Base-by-base conservation (phyloP, 495 filamentous ascomycete species). In the Aspergillus leporis region DNA sequence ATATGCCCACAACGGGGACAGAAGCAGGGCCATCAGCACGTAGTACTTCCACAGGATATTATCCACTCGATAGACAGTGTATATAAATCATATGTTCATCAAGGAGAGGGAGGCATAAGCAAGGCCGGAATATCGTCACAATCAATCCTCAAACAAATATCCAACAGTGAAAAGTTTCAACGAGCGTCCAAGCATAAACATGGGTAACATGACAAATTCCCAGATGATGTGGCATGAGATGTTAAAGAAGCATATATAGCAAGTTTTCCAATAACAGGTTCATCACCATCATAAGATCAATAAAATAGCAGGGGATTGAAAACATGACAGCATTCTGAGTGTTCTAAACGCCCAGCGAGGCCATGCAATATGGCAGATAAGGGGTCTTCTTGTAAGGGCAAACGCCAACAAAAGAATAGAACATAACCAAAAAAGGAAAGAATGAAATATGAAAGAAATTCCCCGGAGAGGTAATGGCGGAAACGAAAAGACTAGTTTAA, bases 31-130 rank as follows among this genome's bases (percentile, higher is more conserved):
- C 43, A 51, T 53, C 36, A 58, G 53, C 47, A 48, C 14, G 46
- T 49, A 56, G 12, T 56, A 51, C 32, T 52, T 54, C 55, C 56
- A 59, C 43, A 45, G 53, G 53, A 51, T 28, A 56, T 19, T 50
- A 53, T 58, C n/a, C 60, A 63, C 60, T 63, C 59, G 57, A 57
- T 57, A 31, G 46, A 58, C 43, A 43, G 57, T 53, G 52, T 47
- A 61, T 56, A 56, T 60, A 51, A 46, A 50, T 47, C 57, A 61
- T 67, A 67, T 61, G 61, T 67, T 67, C 61, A 59, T 67, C 59
- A 57, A 53, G 18, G 30, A 56, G 54, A 56, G 41, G 13, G 54
- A 25, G 54, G 25, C 54, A 48, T 48, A 30, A 49, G 19, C 43
- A 56, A 56, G 51, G 51, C 28, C 32, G 22, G 38, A 40, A 38